These are phyloP conservation scores for Betula pendula DNA, from an alignment of 306 rosid genomes.

Conservation along the genomic window DNA sequence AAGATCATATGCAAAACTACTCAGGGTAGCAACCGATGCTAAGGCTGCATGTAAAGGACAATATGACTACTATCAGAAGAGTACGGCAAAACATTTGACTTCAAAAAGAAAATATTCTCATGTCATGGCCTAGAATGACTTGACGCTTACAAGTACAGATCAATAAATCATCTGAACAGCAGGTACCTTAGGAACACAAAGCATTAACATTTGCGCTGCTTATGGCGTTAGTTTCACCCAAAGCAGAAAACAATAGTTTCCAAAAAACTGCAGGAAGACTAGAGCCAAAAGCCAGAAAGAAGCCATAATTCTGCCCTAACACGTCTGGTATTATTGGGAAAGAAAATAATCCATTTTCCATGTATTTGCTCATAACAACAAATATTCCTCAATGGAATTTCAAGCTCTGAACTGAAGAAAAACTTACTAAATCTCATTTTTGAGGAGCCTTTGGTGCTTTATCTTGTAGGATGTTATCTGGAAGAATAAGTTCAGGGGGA, in stretches of 20 bases:
- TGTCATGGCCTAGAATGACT: constrained; percentile 9
- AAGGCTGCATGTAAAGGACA: background rate
- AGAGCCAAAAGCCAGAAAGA: constrained; percentile 34
- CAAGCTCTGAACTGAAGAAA: constrained; percentile 34
- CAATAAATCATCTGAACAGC: constrained; percentile 10
- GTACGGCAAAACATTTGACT: background rate
- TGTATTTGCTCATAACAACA: constrained; percentile 47
- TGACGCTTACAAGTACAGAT: constrained; percentile 20
- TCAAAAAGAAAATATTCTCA: constrained; percentile 16
- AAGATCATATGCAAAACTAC: background rate
- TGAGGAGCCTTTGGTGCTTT: constrained; percentile 50
- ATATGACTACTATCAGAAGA: background rate
- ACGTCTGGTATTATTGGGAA: constrained; percentile 69
- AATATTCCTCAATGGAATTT: constrained; percentile 40
- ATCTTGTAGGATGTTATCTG: constrained; percentile 71
- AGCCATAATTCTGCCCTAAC: constrained; percentile 43
- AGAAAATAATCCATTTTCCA: constrained; percentile 53
- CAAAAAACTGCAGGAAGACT: constrained; percentile 29
- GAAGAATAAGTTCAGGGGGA: constrained; percentile 78
- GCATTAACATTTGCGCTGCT: constrained; percentile 39
- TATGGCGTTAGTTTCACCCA: constrained; percentile 27
- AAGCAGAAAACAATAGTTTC: constrained; percentile 36
- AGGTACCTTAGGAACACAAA: constrained; percentile 35
- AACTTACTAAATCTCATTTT: constrained; percentile 29
- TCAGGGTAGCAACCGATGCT: background rate